Percentiles rank a stretch among this genome's conserved stretches.
These are phyloP conservation scores for Ophiocordyceps camponoti-saundersi DNA, from an alignment of 2,329 filamentous ascomycete species.

Conservation along the genomic window DNA sequence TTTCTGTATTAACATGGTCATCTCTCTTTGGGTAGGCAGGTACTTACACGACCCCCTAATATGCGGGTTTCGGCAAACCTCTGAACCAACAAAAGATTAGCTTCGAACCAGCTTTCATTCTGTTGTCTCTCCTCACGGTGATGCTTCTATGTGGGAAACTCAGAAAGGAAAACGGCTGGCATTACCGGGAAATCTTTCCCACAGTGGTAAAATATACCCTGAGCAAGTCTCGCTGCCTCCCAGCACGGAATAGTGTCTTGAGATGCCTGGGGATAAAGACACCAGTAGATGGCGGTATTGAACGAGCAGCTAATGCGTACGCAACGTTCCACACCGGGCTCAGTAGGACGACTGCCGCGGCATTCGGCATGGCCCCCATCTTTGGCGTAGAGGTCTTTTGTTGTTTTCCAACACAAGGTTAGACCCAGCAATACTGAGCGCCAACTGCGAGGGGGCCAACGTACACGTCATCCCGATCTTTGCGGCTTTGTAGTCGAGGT, in stretches of 20 bases:
- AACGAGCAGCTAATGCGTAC: not conserved
- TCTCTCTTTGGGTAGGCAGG: not conserved
- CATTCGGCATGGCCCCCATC: not conserved
- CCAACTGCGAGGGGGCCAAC: not conserved
- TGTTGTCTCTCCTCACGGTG: not conserved
- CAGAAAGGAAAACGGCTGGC: not conserved
- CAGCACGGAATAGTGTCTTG: not conserved
- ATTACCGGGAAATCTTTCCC: not conserved
- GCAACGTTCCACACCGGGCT: not conserved
- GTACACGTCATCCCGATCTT: not conserved
- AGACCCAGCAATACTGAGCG: not conserved
- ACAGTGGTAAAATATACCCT: not conserved
- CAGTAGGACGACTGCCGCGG: not conserved
- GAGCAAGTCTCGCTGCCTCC: not conserved
- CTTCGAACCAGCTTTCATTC: not conserved
- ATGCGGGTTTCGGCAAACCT: not conserved
- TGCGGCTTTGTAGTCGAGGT: not conserved
- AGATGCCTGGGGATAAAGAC: not conserved
- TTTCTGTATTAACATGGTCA: not conserved
- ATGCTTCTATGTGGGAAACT: not conserved
- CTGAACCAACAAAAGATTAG: not conserved
- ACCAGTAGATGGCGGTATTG: not conserved
- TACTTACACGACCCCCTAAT: not conserved
- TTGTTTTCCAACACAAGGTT: not conserved
- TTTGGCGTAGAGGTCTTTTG: not conserved